Evolutionary conservation across 2,329 filamentous ascomycete species (phyloP).

Genomic region (Albifimbria verrucaria): DNA sequence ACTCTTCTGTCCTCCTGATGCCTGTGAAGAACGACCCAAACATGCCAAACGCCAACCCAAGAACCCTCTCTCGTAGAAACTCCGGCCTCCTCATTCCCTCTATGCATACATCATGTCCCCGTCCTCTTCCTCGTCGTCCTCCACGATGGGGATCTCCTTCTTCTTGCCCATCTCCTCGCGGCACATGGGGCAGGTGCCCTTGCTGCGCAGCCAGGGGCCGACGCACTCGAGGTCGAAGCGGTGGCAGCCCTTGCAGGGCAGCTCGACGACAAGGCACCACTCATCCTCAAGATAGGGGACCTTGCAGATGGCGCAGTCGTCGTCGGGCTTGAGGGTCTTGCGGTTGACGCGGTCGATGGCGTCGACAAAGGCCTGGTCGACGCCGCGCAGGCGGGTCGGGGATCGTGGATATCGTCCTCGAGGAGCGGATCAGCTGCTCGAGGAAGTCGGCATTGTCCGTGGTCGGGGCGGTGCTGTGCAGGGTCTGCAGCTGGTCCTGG

Average conservation of each 20-base stretch:
- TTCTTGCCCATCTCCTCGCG: slow-evolving; percentile 57
- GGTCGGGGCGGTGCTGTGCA: slow-evolving; percentile 46
- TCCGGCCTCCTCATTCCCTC: neutral
- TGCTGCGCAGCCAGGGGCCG: slow-evolving; percentile 60
- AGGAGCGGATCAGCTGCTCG: slow-evolving; percentile 43
- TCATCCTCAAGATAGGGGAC: slow-evolving; percentile 59
- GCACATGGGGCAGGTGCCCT: slow-evolving; percentile 64
- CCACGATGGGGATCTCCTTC: slow-evolving; percentile 40
- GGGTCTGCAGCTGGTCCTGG: slow-evolving; percentile 55
- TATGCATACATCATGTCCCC: slow-evolving; percentile 46
- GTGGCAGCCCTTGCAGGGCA: slow-evolving; percentile 59
- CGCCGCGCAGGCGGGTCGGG: slow-evolving; percentile 52
- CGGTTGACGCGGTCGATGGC: slow-evolving; percentile 54
- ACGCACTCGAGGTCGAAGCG: slow-evolving; percentile 66
- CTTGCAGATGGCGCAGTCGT: slow-evolving; percentile 61
- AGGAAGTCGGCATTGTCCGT: slow-evolving; percentile 49
- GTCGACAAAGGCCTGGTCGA: slow-evolving; percentile 58
- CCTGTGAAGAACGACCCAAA: no score
- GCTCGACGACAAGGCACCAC: slow-evolving; percentile 60
- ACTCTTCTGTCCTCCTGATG: neutral
- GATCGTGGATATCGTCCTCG: slow-evolving; percentile 48
- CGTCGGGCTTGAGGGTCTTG: slow-evolving; percentile 46
- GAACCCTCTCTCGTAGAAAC: neutral
- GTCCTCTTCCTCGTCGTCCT: slow-evolving; percentile 50
- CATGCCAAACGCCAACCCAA: no score